A percentile compares a stretch with the other conserved stretches of the same genome.
Conservation (phyloP, 345 rosid genomes). For the Luvunga scandens region DNA sequence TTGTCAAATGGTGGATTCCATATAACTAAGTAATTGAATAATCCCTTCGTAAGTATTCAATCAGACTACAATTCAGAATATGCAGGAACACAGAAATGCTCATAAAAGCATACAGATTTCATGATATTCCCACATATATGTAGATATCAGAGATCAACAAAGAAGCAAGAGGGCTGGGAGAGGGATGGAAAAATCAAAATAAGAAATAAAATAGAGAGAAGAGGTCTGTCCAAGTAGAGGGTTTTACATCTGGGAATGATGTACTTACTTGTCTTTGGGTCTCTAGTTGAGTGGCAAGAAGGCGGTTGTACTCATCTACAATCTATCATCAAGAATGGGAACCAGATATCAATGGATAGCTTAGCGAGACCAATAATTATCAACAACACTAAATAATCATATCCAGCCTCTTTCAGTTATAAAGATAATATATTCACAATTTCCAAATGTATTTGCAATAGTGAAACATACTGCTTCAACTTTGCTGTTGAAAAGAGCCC, state of each 20-base stretch:
- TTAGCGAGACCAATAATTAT: background rate
- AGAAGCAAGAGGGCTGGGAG: background rate
- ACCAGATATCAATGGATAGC: slow-evolving; percentile 3
- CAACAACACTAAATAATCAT: too few relatives aligned
- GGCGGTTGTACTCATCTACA: slow-evolving; percentile 76
- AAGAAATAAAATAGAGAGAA: background rate
- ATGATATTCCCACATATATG: background rate
- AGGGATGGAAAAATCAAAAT: background rate
- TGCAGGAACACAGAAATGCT: background rate
- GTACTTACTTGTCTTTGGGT: slow-evolving; percentile 76
- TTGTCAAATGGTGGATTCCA: background rate
- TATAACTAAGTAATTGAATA: background rate
- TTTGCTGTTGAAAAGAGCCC: slow-evolving; percentile 82
- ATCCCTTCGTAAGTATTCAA: background rate
- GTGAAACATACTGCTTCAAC: slow-evolving; percentile 68
- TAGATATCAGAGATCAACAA: background rate
- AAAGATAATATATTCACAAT: background rate
- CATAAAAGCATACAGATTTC: background rate
- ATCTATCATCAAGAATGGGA: slow-evolving; percentile 41
- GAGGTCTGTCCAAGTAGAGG: background rate
- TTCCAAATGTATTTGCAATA: slow-evolving; percentile 1
- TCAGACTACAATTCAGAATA: background rate
- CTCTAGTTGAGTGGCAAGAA: slow-evolving; percentile 78
- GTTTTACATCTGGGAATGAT: background rate
- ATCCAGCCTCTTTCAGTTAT: too few relatives aligned